These are phyloP conservation scores for Marchantia paleacea DNA, from an alignment of 225 moss, liverwort and hornwort species.

Conservation along the genomic window DNA sequence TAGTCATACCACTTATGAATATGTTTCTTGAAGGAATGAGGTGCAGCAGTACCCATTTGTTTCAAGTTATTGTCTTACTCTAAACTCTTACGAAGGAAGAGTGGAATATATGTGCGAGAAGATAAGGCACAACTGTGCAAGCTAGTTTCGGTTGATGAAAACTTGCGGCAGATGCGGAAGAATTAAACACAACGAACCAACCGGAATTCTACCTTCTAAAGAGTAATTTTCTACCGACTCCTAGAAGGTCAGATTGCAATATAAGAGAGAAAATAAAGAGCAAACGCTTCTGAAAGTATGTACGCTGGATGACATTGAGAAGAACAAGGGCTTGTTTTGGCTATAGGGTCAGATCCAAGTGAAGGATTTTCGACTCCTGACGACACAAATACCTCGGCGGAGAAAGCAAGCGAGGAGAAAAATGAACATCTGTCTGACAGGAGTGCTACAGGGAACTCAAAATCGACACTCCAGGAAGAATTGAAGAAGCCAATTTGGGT, in stretches of 20 bases:
- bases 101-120: too few relatives aligned
- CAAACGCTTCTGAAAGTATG: not conserved
- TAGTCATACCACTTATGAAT: too few relatives aligned
- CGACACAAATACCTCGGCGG: not conserved
- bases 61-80: too few relatives aligned
- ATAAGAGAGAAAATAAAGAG: not conserved
- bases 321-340: not conserved
- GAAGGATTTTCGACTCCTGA: not conserved
- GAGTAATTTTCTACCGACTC: not conserved
- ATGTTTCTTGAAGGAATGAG: too few relatives aligned
- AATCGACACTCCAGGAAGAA: constrained; percentile 28
- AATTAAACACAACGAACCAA: not conserved
- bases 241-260: not conserved
- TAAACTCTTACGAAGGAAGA: too few relatives aligned
- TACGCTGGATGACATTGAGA: not conserved
- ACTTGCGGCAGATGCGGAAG: not conserved
- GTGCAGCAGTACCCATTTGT: too few relatives aligned
- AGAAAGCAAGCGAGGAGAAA: not conserved
- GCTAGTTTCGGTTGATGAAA: not conserved
- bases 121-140: not conserved
- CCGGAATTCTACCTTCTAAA: not conserved
- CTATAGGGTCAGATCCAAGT: not conserved
- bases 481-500: constrained; percentile 81
- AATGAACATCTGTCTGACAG: not conserved
- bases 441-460: not conserved